Base-by-base conservation (phyloP, 441 rosid species). In the Adansonia gregorii region DNA sequence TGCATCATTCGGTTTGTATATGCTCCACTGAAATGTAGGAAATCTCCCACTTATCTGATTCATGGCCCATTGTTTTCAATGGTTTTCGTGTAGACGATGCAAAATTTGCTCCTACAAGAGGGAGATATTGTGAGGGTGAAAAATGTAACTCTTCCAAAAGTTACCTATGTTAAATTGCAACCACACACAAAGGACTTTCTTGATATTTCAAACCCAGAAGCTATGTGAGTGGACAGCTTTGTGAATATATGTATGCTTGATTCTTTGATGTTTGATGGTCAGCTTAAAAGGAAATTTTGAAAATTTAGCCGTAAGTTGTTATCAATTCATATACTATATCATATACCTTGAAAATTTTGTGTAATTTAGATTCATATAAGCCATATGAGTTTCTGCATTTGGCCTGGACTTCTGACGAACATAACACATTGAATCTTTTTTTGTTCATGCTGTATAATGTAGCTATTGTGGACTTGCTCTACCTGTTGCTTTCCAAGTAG, bases 201-300 rank as follows among this genome's bases (percentile, higher is more conserved):
- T 79, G 98, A 95, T 83, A 95, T 95, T 76, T 91, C 98, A 15
- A 95, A 95, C 79, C 98, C 98, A 9, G 93, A 95, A 84, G 98
- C 98, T 61, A 93, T 95, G 98, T 94, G 65, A 89, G 95, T 88
- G 67, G 8, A 15, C 31, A 12, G 11, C 8, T 43, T 66, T 22
- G 15, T 69, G 20, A 49, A 48, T 22, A 12, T 6, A 17, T 69
- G 20, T 48, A 69, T 0, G 10, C 58, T 48, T 69, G 43, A 49
- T 6, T 24, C 58, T 49, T 49, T 49, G 41, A 24, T 69, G 6
- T 20, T 20, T 19, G 20, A 69, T 49, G 43, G n/a, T 49, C 6
- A 48, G 41, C 41, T 12, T 12, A 49, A 3, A 69, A 69, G 41
- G 43, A 19, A 48, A 24, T 19, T 45, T 43, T 43, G 52, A 43